These are phyloP conservation scores for Stropharia rugosoannulata DNA, from an alignment of 768 basidiomycete species.

Conservation along the genomic window DNA sequence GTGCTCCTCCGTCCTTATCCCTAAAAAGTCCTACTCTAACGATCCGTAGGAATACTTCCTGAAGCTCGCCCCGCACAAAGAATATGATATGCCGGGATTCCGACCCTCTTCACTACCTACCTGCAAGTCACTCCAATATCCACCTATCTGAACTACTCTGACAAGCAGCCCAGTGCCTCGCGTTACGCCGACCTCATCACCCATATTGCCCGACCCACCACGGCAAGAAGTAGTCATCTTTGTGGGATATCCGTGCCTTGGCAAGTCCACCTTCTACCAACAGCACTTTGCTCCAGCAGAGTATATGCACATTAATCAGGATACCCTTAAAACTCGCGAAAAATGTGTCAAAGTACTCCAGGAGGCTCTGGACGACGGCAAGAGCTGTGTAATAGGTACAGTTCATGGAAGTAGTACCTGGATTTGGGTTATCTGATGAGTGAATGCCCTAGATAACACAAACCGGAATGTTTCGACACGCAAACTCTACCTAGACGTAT, in stretches of 20 bases:
- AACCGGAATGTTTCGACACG: conserved; percentile 75
- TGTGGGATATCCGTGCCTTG: conserved; percentile 55
- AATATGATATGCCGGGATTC: conserved; percentile 64
- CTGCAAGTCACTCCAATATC: conserved; percentile 22
- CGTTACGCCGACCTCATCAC: conserved; percentile 48
- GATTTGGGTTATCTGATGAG: background rate
- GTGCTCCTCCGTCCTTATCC: background rate
- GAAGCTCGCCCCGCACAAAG: conserved; percentile 39
- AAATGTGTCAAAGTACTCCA: conserved; percentile 72
- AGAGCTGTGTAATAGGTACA: conserved; percentile 79
- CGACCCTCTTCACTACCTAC: conserved; percentile 47
- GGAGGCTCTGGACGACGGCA: conserved; percentile 49
- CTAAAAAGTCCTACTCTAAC: background rate
- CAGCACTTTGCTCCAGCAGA: conserved; percentile 63
- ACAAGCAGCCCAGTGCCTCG: conserved; percentile 40
- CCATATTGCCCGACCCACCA: conserved; percentile 40
- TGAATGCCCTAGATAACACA: conserved; percentile 72
- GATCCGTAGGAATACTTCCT: conserved; percentile 65
- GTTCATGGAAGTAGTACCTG: background rate
- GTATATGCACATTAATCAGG: conserved; percentile 89
- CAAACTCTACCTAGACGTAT: conserved; percentile 67
- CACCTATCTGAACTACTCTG: background rate
- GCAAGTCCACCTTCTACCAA: conserved; percentile 82
- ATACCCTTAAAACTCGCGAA: conserved; percentile 68
- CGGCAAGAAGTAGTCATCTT: conserved; percentile 48